Conservation (phyloP, 495 filamentous ascomycete species). For the Cetradonia linearis region DNA sequence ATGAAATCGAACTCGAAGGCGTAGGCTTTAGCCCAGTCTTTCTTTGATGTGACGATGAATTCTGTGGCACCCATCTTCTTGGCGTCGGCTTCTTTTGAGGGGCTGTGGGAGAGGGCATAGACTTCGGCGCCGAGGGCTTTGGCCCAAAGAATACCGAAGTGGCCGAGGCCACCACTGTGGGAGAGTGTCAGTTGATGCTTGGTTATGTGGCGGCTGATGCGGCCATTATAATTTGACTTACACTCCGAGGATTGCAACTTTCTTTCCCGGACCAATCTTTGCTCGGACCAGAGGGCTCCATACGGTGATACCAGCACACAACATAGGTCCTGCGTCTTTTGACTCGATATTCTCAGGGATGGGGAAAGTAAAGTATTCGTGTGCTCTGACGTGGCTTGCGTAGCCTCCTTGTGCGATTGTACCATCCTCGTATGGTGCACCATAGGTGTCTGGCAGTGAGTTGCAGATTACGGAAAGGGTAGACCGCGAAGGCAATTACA, state of each 20-base stretch:
- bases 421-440: slow-evolving; percentile 50
- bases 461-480: neutral
- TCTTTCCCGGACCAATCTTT: slow-evolving; percentile 23
- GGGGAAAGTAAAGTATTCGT: slow-evolving; percentile 60
- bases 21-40: slow-evolving; percentile 52
- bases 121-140: slow-evolving; percentile 61
- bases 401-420: slow-evolving; percentile 57
- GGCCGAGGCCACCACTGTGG: slow-evolving; percentile 54
- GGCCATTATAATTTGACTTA: slow-evolving; percentile 10
- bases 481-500: slow-evolving; percentile 12
- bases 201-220: neutral
- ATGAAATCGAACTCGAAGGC: slow-evolving; percentile 62
- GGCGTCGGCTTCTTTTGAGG: slow-evolving; percentile 61
- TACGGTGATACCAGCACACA: slow-evolving; percentile 77
- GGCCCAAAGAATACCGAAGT: slow-evolving; percentile 62
- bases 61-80: slow-evolving; percentile 60
- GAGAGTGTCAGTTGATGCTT: neutral
- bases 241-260: slow-evolving; percentile 48
- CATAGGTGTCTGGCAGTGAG: slow-evolving; percentile 47
- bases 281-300: slow-evolving; percentile 60
- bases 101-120: slow-evolving; percentile 58
- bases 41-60: slow-evolving; percentile 56
- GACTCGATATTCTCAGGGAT: slow-evolving; percentile 66
- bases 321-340: slow-evolving; percentile 68
- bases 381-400: slow-evolving; percentile 59